Conservation (phyloP, 768 basidiomycete genomes). For the Ramaria rubella region DNA sequence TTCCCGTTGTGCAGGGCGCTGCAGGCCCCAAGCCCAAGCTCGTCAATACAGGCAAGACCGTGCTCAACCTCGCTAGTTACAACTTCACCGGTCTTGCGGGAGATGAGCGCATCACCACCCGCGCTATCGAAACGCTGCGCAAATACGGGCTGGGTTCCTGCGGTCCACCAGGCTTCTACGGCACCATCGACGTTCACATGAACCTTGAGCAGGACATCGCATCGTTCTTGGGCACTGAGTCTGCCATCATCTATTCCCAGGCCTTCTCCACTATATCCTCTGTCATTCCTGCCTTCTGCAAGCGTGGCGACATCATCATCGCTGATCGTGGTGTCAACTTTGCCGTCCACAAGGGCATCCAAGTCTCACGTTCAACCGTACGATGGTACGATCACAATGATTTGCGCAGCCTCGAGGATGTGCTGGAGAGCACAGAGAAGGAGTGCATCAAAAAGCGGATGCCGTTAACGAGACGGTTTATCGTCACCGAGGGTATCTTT, state of each 20-base stretch:
- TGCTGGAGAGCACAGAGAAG: constrained; percentile 76
- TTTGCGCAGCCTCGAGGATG: constrained; percentile 82
- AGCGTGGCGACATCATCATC: constrained; percentile 96
- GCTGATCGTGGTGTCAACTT: constrained; percentile 96
- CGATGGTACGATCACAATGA: constrained; percentile 98
- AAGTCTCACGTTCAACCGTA: constrained; percentile 85
- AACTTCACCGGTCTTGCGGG: constrained; percentile 90
- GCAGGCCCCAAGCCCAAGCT: constrained; percentile 82
- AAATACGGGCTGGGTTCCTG: constrained; percentile 94
- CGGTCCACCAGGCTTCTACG: constrained; percentile 96
- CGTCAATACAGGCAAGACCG: constrained; percentile 60
- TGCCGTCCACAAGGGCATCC: constrained; percentile 91
- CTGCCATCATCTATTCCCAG: constrained; percentile 89
- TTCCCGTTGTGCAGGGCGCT: constrained; percentile 74
- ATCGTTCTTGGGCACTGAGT: constrained; percentile 83
- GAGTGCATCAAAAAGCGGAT: constrained; percentile 78
- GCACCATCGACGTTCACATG: constrained; percentile 91
- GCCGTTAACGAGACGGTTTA: constrained; percentile 85
- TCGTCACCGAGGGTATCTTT: constrained; percentile 95
- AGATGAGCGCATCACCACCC: constrained; percentile 80
- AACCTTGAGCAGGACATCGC: constrained; percentile 85
- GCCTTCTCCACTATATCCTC: constrained; percentile 88
- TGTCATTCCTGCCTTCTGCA: constrained; percentile 95
- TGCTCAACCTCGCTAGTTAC: constrained; percentile 79
- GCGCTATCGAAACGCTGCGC: constrained; percentile 74